Percentiles rank a stretch among this genome's conserved stretches.
These are phyloP conservation scores for Claviceps capensis DNA, from an alignment of 2,329 filamentous ascomycete species.

Conservation along the genomic window DNA sequence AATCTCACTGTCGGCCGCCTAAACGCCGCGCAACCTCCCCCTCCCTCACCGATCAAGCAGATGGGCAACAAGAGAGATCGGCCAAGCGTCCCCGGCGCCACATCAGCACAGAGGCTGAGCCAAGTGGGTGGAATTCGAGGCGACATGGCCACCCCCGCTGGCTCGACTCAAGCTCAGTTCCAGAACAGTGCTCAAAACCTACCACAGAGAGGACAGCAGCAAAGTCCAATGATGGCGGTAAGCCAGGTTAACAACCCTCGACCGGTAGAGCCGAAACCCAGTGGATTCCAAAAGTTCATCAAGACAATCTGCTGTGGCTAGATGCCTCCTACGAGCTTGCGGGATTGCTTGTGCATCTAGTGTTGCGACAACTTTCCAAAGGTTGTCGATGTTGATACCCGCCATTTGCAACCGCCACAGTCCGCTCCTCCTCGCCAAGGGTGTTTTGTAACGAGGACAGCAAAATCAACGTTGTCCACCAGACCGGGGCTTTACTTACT, in stretches of 20 bases:
- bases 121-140: constrained; percentile 52
- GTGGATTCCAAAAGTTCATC: constrained; percentile 82
- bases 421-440: not conserved
- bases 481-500: not conserved
- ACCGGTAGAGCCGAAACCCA: constrained; percentile 57
- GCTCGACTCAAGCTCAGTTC: constrained; percentile 90
- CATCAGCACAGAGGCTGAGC: constrained; percentile 64
- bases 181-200: constrained; percentile 89
- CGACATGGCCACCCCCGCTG: constrained; percentile 71
- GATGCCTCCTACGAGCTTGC: constrained; percentile 15
- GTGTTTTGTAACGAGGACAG: not conserved
- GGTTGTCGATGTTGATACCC: constrained; percentile 4
- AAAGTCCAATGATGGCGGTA: constrained; percentile 42
- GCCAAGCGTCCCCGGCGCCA: constrained; percentile 64
- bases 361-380: constrained; percentile 14
- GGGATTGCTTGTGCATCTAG: constrained; percentile 17
- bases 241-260: constrained; percentile 37
- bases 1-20: constrained; percentile 72
- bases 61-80: constrained; percentile 61
- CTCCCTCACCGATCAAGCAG: constrained; percentile 73
- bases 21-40: constrained; percentile 86
- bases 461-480: not conserved
- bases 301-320: constrained; percentile 85
- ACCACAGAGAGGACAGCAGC: constrained; percentile 48
- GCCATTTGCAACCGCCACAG: not conserved